These are phyloP conservation scores for Phoma herbarum DNA, from an alignment of 2,329 filamentous ascomycete species.

Conservation along the genomic window DNA sequence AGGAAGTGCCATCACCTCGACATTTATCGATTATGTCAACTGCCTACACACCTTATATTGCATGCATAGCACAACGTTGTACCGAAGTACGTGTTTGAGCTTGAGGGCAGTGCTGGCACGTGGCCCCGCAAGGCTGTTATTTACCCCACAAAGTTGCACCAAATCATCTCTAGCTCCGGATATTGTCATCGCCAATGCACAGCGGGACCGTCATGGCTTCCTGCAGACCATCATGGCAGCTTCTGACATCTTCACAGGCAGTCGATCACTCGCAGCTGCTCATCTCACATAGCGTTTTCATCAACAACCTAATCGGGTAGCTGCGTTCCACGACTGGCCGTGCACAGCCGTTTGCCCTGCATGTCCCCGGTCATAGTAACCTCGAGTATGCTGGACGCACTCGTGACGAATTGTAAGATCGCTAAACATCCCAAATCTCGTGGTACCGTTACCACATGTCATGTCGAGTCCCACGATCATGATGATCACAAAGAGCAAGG, in stretches of 20 bases:
- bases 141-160: conserved; percentile 20
- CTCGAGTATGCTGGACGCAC: conserved; percentile 32
- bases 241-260: conserved; percentile 14
- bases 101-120: conserved; percentile 4
- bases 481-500: conserved; percentile 30
- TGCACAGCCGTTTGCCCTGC: conserved; percentile 23
- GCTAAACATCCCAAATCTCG: conserved; percentile 24
- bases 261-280: conserved; percentile 15
- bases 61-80: conserved; percentile 7
- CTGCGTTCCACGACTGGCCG: conserved; percentile 21
- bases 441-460: conserved; percentile 25
- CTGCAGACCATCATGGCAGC: conserved; percentile 16
- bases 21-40: background rate
- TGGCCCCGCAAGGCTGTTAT: conserved; percentile 15
- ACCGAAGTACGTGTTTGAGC: conserved; percentile 8
- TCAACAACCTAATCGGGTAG: conserved; percentile 22
- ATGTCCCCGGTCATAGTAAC: conserved; percentile 23
- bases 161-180: conserved; percentile 10
- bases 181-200: conserved; percentile 13
- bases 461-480: conserved; percentile 13
- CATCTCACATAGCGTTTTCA: conserved; percentile 5
- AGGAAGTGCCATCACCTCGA: background rate
- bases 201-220: conserved; percentile 20
- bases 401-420: conserved; percentile 47
- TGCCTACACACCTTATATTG: background rate